These are phyloP conservation scores for Kodamaea plutei DNA, from an alignment of 1,139 yeast species.

Conservation along the genomic window DNA sequence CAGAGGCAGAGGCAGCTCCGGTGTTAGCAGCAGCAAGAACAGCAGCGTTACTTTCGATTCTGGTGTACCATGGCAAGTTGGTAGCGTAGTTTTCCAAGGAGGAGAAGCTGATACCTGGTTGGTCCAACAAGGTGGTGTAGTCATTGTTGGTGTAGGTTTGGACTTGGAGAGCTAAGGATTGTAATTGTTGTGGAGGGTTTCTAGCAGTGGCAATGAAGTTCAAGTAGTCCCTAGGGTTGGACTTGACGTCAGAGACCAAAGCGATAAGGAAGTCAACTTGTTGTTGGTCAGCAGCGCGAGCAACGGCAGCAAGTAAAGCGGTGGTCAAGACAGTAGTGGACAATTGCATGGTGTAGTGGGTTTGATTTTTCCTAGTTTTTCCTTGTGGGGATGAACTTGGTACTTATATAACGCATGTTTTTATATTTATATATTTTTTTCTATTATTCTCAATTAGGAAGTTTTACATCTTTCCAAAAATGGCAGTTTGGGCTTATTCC, in stretches of 20 bases:
- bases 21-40: slow-evolving; percentile 11
- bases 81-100: slow-evolving; percentile 34
- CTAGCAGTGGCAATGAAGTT: slow-evolving; percentile 32
- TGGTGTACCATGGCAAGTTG: slow-evolving; percentile 41
- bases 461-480: slow-evolving; percentile 1
- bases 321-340: slow-evolving; percentile 12
- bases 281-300: slow-evolving; percentile 22
- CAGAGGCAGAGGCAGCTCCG: slow-evolving; percentile 5
- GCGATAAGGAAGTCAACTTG: slow-evolving; percentile 38
- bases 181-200: slow-evolving; percentile 30
- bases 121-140: slow-evolving; percentile 38
- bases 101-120: slow-evolving; percentile 17
- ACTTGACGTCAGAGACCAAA: slow-evolving; percentile 34
- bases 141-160: slow-evolving; percentile 37
- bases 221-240: slow-evolving; percentile 22
- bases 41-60: slow-evolving; percentile 22
- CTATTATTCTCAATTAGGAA: not conserved
- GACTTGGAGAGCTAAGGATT: slow-evolving; percentile 34
- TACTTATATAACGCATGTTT: not conserved
- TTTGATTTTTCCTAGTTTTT: not conserved
- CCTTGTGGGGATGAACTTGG: too few relatives aligned
- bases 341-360: slow-evolving; percentile 18
- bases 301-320: slow-evolving; percentile 12
- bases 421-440: slow-evolving; percentile 3
- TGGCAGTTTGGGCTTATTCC: too few relatives aligned